Conservation (phyloP, 352 stramenopile genomes). For the Globisporangium polare region DNA sequence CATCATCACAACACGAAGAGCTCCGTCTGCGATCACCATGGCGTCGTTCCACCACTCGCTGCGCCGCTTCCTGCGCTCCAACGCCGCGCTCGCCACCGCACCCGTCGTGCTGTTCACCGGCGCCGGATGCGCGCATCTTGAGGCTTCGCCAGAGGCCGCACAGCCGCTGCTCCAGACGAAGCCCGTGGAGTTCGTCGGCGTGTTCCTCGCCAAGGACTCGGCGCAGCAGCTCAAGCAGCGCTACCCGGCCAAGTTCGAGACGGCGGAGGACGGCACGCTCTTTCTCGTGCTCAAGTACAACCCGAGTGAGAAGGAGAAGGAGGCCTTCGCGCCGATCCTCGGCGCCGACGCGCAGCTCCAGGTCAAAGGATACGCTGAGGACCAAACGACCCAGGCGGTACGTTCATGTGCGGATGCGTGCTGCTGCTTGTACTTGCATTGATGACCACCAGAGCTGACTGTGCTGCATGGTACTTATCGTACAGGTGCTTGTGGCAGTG, state of each 20-base stretch:
- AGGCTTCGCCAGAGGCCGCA: conserved; percentile 10
- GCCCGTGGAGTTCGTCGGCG: conserved; percentile 67
- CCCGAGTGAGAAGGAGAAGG: conserved; percentile 61
- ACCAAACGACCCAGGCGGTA: conserved; percentile 61
- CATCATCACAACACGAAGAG: not conserved
- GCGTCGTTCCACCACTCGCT: conserved; percentile 14
- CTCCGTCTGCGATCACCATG: conserved; percentile 1
- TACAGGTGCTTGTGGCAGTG: conserved; percentile 55
- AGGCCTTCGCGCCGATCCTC: conserved; percentile 69
- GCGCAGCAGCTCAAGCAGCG: conserved; percentile 39
- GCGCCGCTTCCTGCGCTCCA: conserved; percentile 16
- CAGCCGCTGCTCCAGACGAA: conserved; percentile 3
- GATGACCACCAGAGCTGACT: not conserved
- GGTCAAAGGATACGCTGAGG: conserved; percentile 61
- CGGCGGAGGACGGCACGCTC: conserved; percentile 26
- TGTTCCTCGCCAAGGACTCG: conserved; percentile 66
- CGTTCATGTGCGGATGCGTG: not conserved
- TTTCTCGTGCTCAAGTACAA: conserved; percentile 81
- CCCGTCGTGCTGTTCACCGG: conserved; percentile 19
- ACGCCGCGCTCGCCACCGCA: conserved; percentile 9
- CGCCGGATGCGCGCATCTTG: conserved; percentile 22
- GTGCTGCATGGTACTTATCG: not conserved
- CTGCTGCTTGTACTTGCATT: not conserved
- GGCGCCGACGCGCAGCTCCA: conserved; percentile 51
- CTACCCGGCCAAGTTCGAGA: conserved; percentile 54